These are phyloP conservation scores for Epithemia pelagica DNA, from an alignment of 108 stramenopile genomes.

Conservation along the genomic window DNA sequence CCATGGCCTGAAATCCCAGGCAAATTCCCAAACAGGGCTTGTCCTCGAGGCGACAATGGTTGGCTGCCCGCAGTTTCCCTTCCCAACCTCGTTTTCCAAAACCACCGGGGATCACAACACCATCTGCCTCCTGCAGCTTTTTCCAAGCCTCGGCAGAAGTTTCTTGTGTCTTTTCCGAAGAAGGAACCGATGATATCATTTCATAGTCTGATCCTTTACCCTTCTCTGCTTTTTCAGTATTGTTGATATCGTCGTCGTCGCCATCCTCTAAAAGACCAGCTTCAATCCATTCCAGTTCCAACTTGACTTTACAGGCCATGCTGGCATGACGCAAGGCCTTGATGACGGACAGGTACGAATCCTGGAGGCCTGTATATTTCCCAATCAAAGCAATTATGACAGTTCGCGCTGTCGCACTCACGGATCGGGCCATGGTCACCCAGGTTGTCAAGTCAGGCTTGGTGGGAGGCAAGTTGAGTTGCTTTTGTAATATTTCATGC, in stretches of 20 bases:
- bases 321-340: slow-evolving; percentile 96
- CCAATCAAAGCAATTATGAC: slow-evolving; percentile 95
- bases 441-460: slow-evolving; percentile 76
- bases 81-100: slow-evolving; percentile 90
- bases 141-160: slow-evolving; percentile 61
- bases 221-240: slow-evolving; percentile 20
- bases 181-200: slow-evolving; percentile 7
- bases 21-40: slow-evolving; percentile 95
- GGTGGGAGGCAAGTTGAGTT: slow-evolving; percentile 57
- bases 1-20: slow-evolving; percentile 96
- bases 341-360: slow-evolving; percentile 93
- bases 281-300: slow-evolving; percentile 95
- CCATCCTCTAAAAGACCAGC: slow-evolving; percentile 79
- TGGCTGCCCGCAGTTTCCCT: slow-evolving; percentile 88
- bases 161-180: slow-evolving; percentile 26
- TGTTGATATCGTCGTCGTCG: slow-evolving; percentile 11
- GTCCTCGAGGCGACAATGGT: slow-evolving; percentile 76
- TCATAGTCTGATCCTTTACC: slow-evolving; percentile 11
- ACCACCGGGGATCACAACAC: slow-evolving; percentile 93
- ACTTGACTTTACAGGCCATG: slow-evolving; percentile 77
- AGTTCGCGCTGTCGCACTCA: slow-evolving; percentile 65
- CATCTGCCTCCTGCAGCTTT: slow-evolving; percentile 61
- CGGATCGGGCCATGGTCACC: slow-evolving; percentile 79
- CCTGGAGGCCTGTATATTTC: slow-evolving; percentile 94
- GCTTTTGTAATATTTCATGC: slow-evolving; percentile 58